phyloP scores from a whole-genome alignment of 306 rosid genomes.

The Inga leiocalycina region DNA sequence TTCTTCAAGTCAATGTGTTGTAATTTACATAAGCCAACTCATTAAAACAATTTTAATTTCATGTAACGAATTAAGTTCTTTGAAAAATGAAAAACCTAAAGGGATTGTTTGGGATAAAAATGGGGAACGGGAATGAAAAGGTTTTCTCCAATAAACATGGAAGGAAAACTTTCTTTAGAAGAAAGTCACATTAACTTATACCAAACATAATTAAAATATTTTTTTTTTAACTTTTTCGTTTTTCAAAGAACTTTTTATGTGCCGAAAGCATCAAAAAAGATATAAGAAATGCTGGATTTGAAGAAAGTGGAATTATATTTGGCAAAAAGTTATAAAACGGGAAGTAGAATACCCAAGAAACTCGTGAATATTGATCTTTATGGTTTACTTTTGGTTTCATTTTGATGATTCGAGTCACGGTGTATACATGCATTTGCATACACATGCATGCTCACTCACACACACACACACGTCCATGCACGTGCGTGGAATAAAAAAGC shows the following conservation, averaged over 20 bases:
- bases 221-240: background rate
- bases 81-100: too few species aligned
- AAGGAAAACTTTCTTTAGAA: background rate
- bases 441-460: constrained; percentile 37
- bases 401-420: constrained; percentile 51
- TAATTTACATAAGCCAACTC: too few species aligned
- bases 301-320: constrained; percentile 20
- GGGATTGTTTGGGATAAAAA: background rate
- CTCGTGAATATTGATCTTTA: constrained; percentile 49
- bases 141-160: background rate
- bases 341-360: constrained; percentile 48
- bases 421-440: constrained; percentile 34
- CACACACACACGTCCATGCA: constrained; percentile 47
- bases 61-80: too few species aligned
- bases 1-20: too few species aligned
- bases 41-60: too few species aligned
- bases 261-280: background rate
- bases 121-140: background rate
- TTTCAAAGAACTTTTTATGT: background rate
- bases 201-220: background rate
- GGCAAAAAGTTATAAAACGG: background rate
- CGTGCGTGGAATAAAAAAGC: constrained; percentile 75
- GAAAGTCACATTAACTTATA: background rate
- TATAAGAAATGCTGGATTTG: background rate
- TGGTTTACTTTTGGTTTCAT: constrained; percentile 20